Evolutionary conservation across 2,329 filamentous ascomycete genomes (phyloP).

Genomic region (Venturia oleaginea): DNA sequence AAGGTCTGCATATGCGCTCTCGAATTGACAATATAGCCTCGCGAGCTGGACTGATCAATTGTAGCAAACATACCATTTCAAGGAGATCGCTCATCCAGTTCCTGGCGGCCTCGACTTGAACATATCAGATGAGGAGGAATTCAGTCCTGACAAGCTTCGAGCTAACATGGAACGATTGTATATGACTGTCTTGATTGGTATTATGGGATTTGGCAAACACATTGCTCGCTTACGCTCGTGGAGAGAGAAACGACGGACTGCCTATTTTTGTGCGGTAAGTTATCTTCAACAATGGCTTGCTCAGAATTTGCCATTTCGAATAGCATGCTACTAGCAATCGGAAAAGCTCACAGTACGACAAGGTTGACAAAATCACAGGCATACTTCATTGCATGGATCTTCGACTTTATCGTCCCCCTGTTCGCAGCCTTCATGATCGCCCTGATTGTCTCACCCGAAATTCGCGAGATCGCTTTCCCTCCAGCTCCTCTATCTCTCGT

Average conservation of each 20-base stretch:
- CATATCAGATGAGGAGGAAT: constrained; percentile 73
- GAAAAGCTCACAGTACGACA: background rate
- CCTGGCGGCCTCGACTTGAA: constrained; percentile 69
- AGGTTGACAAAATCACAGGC: constrained; percentile 23
- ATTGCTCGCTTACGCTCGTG: constrained; percentile 69
- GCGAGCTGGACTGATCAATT: background rate
- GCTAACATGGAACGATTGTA: constrained; percentile 72
- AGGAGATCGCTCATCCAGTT: constrained; percentile 50
- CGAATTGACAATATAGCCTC: background rate
- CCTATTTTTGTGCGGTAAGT: constrained; percentile 51
- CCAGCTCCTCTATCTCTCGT: constrained; percentile 69
- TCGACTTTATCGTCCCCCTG: constrained; percentile 61
- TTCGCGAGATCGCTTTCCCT: constrained; percentile 60
- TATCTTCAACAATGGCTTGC: background rate
- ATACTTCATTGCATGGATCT: constrained; percentile 58
- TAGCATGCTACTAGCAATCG: background rate
- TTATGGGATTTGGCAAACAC: constrained; percentile 63
- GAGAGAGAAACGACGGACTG: constrained; percentile 62
- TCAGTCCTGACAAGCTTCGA: constrained; percentile 74
- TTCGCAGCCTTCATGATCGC: constrained; percentile 51
- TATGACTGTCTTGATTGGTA: constrained; percentile 62
- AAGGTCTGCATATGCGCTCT: constrained; percentile 40
- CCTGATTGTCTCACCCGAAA: constrained; percentile 56
- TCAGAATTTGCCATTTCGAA: background rate
- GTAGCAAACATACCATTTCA: constrained; percentile 61